Evolutionary conservation across 805 yeast species (phyloP).

Genomic region (Candida odintsovae): DNA sequence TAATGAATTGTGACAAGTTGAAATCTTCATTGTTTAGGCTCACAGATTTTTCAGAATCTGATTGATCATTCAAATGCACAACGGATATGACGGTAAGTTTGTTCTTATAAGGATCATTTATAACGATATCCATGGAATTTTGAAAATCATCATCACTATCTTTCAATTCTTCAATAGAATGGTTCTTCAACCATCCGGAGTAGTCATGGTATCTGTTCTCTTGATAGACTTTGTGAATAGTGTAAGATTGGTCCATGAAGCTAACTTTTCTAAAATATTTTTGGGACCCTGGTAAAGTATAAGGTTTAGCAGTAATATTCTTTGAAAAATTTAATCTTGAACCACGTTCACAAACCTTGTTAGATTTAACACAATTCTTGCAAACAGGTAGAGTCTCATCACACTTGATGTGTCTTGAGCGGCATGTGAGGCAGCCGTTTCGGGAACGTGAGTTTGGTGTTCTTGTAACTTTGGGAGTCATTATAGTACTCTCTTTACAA

Average conservation of each 20-base stretch:
- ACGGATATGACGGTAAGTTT: not conserved
- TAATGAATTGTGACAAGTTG: conserved; percentile 3
- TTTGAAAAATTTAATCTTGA: conserved; percentile 39
- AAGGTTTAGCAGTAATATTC: conserved; percentile 13
- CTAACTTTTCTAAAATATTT: not conserved
- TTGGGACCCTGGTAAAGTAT: not conserved
- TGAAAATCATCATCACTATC: conserved; percentile 17
- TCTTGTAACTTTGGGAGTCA: not conserved
- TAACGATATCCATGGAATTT: not conserved
- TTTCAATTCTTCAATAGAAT: conserved; percentile 11
- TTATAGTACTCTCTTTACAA: not conserved
- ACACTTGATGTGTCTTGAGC: conserved; percentile 56
- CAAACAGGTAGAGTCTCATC: conserved; percentile 54
- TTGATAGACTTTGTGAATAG: conserved; percentile 13
- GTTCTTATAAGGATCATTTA: conserved; percentile 1
- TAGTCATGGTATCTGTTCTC: conserved; percentile 16
- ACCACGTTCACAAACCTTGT: conserved; percentile 42
- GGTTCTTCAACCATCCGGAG: conserved; percentile 11
- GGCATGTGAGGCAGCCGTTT: conserved; percentile 52
- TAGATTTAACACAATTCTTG: conserved; percentile 43
- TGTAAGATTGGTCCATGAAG: conserved; percentile 19
- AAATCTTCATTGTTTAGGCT: conserved; percentile 1
- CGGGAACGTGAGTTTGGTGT: conserved; percentile 20
- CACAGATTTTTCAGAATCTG: conserved; percentile 9
- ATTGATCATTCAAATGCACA: conserved; percentile 2